phyloP scores from a whole-genome alignment of 129 eudicot genomes.

The Flaveria ramosissima region DNA sequence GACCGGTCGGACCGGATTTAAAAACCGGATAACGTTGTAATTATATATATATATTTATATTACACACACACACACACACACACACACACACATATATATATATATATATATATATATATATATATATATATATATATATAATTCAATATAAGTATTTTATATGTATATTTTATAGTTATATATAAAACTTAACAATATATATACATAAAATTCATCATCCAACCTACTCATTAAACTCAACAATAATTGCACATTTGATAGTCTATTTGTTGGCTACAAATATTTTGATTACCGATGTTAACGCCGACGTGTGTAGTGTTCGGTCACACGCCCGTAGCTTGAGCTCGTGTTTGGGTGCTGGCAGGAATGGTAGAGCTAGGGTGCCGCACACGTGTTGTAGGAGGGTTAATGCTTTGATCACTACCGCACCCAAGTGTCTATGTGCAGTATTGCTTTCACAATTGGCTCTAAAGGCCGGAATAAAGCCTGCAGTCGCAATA shows the following conservation, averaged over 20 bases:
- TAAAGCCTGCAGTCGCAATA: slow-evolving; percentile 63
- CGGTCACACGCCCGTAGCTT: slow-evolving; percentile 59
- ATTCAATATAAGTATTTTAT: too few relatives aligned
- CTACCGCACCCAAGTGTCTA: slow-evolving; percentile 57
- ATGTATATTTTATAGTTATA: too few relatives aligned
- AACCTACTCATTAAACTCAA: too few relatives aligned
- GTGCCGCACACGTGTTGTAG: slow-evolving; percentile 59
- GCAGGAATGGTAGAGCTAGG: slow-evolving; percentile 41
- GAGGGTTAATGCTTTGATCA: slow-evolving; percentile 51
- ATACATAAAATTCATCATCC: too few relatives aligned
- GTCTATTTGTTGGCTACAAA: slow-evolving; percentile 39
- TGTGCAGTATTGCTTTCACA: slow-evolving; percentile 68
- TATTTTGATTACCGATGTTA: slow-evolving; percentile 26
- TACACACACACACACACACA: too few relatives aligned
- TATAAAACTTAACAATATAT: too few relatives aligned
- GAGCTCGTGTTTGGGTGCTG: slow-evolving; percentile 66
- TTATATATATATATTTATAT: too few relatives aligned
- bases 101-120: too few relatives aligned
- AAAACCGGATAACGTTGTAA: too few relatives aligned
- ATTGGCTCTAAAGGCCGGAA: slow-evolving; percentile 56
- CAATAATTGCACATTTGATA: slow-evolving; percentile 22
- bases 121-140: too few relatives aligned
- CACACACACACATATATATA: too few relatives aligned
- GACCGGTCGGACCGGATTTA: too few relatives aligned
- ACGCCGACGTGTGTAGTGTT: slow-evolving; percentile 58